Conservation (phyloP, 345 rosid species). For the Lepidium aucheri region DNA sequence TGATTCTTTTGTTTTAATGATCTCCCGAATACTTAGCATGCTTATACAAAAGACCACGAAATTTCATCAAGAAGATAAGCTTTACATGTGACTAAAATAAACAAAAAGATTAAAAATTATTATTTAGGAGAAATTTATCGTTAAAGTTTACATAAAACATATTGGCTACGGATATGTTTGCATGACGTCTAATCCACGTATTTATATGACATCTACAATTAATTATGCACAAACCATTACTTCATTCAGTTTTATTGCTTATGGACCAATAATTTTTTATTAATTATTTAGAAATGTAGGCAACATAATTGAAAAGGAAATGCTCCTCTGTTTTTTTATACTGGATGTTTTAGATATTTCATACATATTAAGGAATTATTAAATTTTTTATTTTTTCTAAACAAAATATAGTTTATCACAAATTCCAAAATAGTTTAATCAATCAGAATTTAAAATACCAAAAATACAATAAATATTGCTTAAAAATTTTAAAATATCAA, state of each 20-base stretch:
- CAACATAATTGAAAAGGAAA: no score
- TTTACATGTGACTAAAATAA: not conserved
- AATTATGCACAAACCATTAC: not conserved
- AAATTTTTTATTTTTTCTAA: no score
- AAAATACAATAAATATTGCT: no score
- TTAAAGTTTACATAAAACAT: not conserved
- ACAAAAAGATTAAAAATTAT: not conserved
- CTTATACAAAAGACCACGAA: conserved; percentile 1
- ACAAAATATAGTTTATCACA: no score
- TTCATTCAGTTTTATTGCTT: not conserved
- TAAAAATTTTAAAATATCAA: no score
- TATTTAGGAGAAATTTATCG: not conserved
- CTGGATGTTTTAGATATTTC: no score
- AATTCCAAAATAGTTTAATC: no score
- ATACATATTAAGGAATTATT: no score
- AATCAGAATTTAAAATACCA: no score
- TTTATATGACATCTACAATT: not conserved
- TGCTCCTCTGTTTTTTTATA: no score
- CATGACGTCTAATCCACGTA: conserved; percentile 10
- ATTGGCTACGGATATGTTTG: not conserved
- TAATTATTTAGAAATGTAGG: no score
- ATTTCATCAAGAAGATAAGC: conserved; percentile 17
- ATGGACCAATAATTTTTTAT: not conserved
- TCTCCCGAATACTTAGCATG: conserved; percentile 11
- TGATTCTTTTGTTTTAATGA: conserved; percentile 6